Evolutionary conservation across 768 basidiomycete genomes (phyloP).

Genomic region (Russula virescens): DNA sequence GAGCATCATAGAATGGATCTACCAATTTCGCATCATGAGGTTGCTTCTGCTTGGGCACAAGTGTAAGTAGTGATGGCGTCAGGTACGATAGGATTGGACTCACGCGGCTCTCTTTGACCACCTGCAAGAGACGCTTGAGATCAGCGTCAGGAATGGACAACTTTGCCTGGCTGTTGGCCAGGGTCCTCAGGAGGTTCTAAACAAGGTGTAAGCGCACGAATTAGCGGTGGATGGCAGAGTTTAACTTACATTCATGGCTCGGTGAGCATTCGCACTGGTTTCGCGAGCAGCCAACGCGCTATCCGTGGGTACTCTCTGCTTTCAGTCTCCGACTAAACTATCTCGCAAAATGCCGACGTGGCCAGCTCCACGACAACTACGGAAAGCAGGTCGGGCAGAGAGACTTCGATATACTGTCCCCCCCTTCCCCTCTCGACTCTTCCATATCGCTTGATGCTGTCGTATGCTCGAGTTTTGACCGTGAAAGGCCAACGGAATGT

Average conservation of each 20-base stretch:
- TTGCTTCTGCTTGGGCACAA: constrained; percentile 33
- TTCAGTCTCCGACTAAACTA: constrained; percentile 29
- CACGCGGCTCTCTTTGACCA: constrained; percentile 86
- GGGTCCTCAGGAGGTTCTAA: constrained; percentile 85
- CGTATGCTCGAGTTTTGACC: neutral
- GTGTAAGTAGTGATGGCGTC: constrained; percentile 26
- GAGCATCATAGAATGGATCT: constrained; percentile 89
- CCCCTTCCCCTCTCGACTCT: neutral
- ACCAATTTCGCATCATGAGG: constrained; percentile 61
- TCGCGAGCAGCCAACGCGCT: constrained; percentile 25
- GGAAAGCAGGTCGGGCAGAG: neutral
- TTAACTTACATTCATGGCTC: constrained; percentile 35
- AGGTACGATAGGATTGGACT: constrained; percentile 33
- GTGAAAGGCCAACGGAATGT: neutral
- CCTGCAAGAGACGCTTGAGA: constrained; percentile 73
- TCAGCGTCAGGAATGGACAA: constrained; percentile 56
- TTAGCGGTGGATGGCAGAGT: constrained; percentile 30
- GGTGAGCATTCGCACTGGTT: constrained; percentile 29
- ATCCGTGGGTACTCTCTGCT: constrained; percentile 27
- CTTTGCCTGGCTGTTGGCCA: constrained; percentile 72
- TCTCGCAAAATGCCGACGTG: neutral
- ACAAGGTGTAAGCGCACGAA: constrained; percentile 14
- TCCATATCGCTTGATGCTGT: neutral
- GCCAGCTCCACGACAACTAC: neutral
- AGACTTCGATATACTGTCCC: neutral